Evolutionary conservation across 805 yeast species (phyloP), one percentile per base, ranked within the genome.

Genomic region (Saturnispora hagleri): DNA sequence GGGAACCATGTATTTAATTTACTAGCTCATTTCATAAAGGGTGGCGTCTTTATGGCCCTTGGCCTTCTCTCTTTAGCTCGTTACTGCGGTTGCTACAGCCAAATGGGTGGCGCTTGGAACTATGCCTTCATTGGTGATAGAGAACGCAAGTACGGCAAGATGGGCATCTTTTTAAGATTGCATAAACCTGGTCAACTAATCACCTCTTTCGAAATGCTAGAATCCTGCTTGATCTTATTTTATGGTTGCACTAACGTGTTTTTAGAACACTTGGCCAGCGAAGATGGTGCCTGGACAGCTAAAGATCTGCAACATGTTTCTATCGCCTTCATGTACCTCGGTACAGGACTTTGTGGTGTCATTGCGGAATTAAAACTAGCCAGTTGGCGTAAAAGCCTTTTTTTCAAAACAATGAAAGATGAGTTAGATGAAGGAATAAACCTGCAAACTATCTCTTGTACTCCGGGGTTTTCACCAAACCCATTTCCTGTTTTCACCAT

Each of bases 1-100:
- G 90, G 81, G 3, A 62, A 60, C 12, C 72, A 72, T 20, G 83
- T 90, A 13, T 91, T 88, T 71, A 89, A 88, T 60, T 67, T 91
- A 49, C 74, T 91, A 52, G 99, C 99, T 1, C 99, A 91, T 68
- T 88, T 89, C 76, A 91, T 91, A 66, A 91, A 91, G 68, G 99
- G 99, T 54, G 93, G 91, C 26, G 93, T 91, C 2, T 91, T 91
- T 63, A 74, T 89, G 53, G 56, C 74, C 5, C 70, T 86, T 40
- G 99, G 99, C 20, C 55, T 90, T 7, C 64, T 89, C 5, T 77
- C 95, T n/a, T 73, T 93, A 40, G 86, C 89, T 1, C 80, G 98
- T 59, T 90, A 86, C 67, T 81, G 89, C 60, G 99, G 99, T 3
- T 86, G 84, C 12, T 87, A 84, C 60, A 64, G 76, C 36, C 73